Evolutionary conservation across 2,329 filamentous ascomycete genomes (phyloP), one percentile per base, ranked within the genome.

Genomic region (Colletotrichum ledebouriae): DNA sequence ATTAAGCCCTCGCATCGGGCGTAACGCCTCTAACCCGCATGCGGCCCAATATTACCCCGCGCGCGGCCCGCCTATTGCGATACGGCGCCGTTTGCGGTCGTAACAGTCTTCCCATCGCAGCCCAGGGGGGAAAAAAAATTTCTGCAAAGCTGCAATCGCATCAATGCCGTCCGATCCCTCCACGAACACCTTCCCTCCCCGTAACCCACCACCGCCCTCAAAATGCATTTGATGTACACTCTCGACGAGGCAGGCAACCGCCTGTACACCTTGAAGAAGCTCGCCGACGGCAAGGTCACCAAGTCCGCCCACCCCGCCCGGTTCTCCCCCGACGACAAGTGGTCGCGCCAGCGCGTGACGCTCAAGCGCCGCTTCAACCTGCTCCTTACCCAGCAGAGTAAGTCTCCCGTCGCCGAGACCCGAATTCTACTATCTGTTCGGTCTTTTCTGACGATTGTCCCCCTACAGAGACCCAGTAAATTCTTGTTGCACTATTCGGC

Each of bases 321-420:
- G 74, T 99, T 98, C 86, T 97, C 94, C 53, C 96, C 96, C 72
- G 96, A 99, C 83, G 96, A 99, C 87, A 97, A 98, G 87, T 98
- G 97, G 88, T 97, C 94, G 77, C 92, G 94, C 78, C 95, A 98
- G 84, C 90, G 96, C 75, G 94, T 98, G 57, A 97, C 94, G 20
- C 87, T 98, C 76, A 97, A 98, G 90, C 94, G 93, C 85, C 88
- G 96, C 77, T 98, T 97, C 78, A 91, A 91, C 56, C 86, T 98
- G 72, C 89, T 98, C 71, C 84, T 97, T 79, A 96, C 92, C 61
- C 93, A 97, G 86, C 91, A 84, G 79, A 84, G 85, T 87, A 72
- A 72, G 84, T 59, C 73, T 46, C 7, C 29, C 29, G 29, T 29
- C 29, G 29, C 29, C 7, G 29, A 29, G 9, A 29, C 6, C 29